Evolutionary conservation across 1,139 yeast species (phyloP), one percentile per base, ranked within the genome.

Genomic region (Geotrichum klebahnii): DNA sequence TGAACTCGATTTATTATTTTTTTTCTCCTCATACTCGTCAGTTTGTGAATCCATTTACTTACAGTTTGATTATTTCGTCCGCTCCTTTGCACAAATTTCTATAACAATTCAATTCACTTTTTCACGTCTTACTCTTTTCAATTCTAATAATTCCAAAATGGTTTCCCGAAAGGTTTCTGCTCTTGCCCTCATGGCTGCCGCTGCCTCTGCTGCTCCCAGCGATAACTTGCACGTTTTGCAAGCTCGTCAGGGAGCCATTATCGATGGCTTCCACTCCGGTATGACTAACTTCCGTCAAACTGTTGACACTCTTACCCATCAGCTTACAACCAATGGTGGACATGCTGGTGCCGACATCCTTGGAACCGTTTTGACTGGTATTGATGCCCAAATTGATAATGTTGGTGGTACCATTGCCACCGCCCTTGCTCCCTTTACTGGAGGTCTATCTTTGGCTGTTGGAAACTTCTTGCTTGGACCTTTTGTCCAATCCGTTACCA

Each of bases 401-500:
- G 50, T 45, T 24, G 39, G 39, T 40, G 52, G 49, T 31, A 49
- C 52, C 24, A 52, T 60, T 19, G 47, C 58, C 17, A 51, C 56
- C 26, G 62, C 60, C 19, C 53, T 61, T 24, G 55, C 61, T 20
- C 65, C 65, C 16, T 24, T 60, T n/a, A 56, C 61, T n/a, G 57
- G 56, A 6, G 59, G 58, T 17, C 55, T 61, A 6, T 53, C 61
- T 22, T 54, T 53, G 46, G 61, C 57, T 5, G 54, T 64, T 32
- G 64, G 60, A 19, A 53, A 56, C 44, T 52, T 53, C 40, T 42
- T 60, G 5, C 55, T 59, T 3, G 64, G 64, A n/a, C 64, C 64
- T 36, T 53, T 60, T 37, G 59, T 55, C 22, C 64, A 61, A 53
- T 56, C 62, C 17, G 52, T 60, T 29, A 61, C 63, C 53, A 58